These are phyloP conservation scores for Geotrichum candidum DNA, from an alignment of 1,139 yeast species.

Conservation along the genomic window DNA sequence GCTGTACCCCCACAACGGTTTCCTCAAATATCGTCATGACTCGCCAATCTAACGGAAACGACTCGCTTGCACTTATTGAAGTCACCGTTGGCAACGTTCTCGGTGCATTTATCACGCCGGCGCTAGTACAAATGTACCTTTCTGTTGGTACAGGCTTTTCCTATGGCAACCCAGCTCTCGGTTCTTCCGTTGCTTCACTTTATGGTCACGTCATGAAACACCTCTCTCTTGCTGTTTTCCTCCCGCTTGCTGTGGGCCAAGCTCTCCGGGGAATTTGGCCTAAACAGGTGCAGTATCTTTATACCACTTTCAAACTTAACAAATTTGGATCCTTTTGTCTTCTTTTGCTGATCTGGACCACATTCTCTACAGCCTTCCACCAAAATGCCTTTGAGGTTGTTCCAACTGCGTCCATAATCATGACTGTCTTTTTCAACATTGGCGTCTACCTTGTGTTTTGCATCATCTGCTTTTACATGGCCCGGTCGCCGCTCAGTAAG, in stretches of 20 bases:
- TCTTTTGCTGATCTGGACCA: constrained; percentile 71
- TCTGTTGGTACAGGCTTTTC: constrained; percentile 50
- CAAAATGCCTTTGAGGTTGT: constrained; percentile 73
- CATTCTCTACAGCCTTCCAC: constrained; percentile 83
- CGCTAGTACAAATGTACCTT: constrained; percentile 65
- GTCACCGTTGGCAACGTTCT: constrained; percentile 77
- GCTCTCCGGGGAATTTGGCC: constrained; percentile 66
- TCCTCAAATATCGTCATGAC: constrained; percentile 91
- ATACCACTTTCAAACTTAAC: constrained; percentile 53
- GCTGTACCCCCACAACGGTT: constrained; percentile 86
- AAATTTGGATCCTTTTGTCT: constrained; percentile 78
- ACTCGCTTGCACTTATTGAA: constrained; percentile 69
- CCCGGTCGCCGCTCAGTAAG: constrained; percentile 51
- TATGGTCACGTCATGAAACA: constrained; percentile 79
- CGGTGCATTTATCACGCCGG: constrained; percentile 86
- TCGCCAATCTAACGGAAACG: constrained; percentile 70
- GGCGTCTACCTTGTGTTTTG: constrained; percentile 77
- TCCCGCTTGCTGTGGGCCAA: constrained; percentile 86
- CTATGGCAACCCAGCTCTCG: constrained; percentile 76
- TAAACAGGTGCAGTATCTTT: constrained; percentile 53
- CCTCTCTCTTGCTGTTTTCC: constrained; percentile 73
- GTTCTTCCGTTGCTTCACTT: constrained; percentile 48
- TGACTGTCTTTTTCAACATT: constrained; percentile 72
- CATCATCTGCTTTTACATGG: constrained; percentile 47
- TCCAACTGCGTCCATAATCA: constrained; percentile 59